Evolutionary conservation across 768 basidiomycete genomes (phyloP).

Genomic region (Suillus discolor): DNA sequence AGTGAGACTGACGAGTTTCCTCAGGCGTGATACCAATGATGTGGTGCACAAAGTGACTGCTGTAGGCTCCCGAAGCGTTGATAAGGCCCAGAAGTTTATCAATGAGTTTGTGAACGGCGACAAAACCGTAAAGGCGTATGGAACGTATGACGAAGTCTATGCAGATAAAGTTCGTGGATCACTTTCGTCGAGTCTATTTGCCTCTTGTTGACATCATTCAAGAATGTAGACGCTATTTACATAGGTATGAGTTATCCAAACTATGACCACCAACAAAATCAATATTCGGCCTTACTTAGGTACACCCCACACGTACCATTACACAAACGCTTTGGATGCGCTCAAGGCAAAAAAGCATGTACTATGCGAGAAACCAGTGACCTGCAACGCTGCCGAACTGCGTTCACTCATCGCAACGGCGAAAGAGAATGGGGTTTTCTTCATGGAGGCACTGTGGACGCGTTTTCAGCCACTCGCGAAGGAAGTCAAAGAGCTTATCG

Average conservation of each 20-base stretch:
- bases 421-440: slow-evolving; percentile 51
- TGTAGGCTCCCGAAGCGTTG: slow-evolving; percentile 50
- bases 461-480: slow-evolving; percentile 36
- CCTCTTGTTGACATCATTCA: background rate
- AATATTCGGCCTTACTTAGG: slow-evolving; percentile 28
- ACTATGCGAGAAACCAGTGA: slow-evolving; percentile 58
- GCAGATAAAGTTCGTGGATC: slow-evolving; percentile 38
- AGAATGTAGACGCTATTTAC: slow-evolving; percentile 53
- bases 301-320: slow-evolving; percentile 56
- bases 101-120: slow-evolving; percentile 34
- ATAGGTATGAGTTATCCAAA: slow-evolving; percentile 35
- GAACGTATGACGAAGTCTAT: slow-evolving; percentile 48
- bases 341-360: slow-evolving; percentile 54
- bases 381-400: slow-evolving; percentile 49
- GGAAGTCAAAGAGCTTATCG: slow-evolving; percentile 39
- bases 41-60: slow-evolving; percentile 43
- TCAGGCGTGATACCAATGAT: slow-evolving; percentile 39
- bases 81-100: slow-evolving; percentile 49
- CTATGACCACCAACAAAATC: background rate
- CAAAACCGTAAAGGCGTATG: slow-evolving; percentile 41
- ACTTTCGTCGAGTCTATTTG: background rate
- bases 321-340: slow-evolving; percentile 47
- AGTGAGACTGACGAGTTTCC: background rate
- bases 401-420: slow-evolving; percentile 47
- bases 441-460: slow-evolving; percentile 62